Percentiles rank a stretch among this genome's conserved stretches.
Evolutionary conservation across 805 yeast species (phyloP).

Genomic region (Pichia sporocuriosa): DNA sequence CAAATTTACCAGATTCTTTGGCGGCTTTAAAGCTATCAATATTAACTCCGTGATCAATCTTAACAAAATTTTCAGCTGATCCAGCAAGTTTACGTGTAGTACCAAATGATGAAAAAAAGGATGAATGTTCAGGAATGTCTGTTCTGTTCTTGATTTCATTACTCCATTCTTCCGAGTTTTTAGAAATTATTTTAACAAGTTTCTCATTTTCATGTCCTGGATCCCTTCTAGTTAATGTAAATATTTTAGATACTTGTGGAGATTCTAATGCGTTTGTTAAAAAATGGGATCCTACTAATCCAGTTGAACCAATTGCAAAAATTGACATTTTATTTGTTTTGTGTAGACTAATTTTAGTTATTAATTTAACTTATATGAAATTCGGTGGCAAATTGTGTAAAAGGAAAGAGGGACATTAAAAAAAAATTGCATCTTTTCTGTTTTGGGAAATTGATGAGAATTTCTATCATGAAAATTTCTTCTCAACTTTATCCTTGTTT

Average conservation of each 20-base stretch:
- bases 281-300: constrained; percentile 61
- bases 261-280: constrained; percentile 38
- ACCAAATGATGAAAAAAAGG: constrained; percentile 62
- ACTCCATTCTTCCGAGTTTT: constrained; percentile 47
- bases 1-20: constrained; percentile 52
- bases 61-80: constrained; percentile 57
- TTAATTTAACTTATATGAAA: no score
- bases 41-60: constrained; percentile 72
- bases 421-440: no score
- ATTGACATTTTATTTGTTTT: constrained; percentile 11
- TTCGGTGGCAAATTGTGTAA: no score
- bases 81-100: constrained; percentile 74
- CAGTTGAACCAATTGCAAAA: constrained; percentile 66
- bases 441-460: no score
- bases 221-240: constrained; percentile 47
- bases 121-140: constrained; percentile 31
- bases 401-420: no score
- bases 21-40: constrained; percentile 66
- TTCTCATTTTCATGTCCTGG: constrained; percentile 17
- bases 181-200: constrained; percentile 35
- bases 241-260: constrained; percentile 33
- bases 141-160: constrained; percentile 17
- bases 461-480: no score
- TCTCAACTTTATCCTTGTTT: no score
- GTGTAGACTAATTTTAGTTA: no score